Conservation (phyloP, 176 grass and related monocot genomes). For the Oropetium thomaeum region DNA sequence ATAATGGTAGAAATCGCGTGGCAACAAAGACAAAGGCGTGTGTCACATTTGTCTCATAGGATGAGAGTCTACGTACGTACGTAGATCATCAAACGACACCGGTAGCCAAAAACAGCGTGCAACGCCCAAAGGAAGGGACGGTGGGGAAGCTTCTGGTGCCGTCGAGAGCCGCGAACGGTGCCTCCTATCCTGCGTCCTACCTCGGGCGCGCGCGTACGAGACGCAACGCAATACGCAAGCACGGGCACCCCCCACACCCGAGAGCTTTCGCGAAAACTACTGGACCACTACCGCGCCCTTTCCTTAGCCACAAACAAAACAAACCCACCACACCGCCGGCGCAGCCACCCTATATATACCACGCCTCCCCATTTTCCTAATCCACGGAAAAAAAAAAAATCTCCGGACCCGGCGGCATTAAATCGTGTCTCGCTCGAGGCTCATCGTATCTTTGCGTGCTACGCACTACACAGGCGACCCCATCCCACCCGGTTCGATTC, state of each 20-base stretch:
- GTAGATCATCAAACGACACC: too few species aligned
- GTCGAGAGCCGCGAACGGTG: too few species aligned
- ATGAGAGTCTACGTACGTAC: too few species aligned
- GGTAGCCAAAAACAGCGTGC: background rate
- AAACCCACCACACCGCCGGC: background rate
- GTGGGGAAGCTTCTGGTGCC: conserved; percentile 12
- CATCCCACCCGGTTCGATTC: background rate
- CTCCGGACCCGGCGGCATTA: background rate
- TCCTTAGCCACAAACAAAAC: background rate
- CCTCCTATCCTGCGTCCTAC: too few species aligned
- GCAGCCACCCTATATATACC: background rate
- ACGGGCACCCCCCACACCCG: too few species aligned
- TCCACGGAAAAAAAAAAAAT: conserved; percentile 1
- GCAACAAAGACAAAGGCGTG: background rate
- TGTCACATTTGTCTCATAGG: background rate
- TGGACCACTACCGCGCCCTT: background rate
- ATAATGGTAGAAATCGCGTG: background rate
- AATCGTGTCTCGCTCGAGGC: background rate
- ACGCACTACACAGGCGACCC: background rate
- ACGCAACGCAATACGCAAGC: too few species aligned
- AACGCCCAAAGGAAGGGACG: background rate
- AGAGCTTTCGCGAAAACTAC: conserved; percentile 27
- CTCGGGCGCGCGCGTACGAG: too few species aligned
- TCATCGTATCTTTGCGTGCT: background rate
- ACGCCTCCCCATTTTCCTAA: background rate